Conservation (phyloP, 306 rosid species). For the Cyamopsis tetragonoloba region DNA sequence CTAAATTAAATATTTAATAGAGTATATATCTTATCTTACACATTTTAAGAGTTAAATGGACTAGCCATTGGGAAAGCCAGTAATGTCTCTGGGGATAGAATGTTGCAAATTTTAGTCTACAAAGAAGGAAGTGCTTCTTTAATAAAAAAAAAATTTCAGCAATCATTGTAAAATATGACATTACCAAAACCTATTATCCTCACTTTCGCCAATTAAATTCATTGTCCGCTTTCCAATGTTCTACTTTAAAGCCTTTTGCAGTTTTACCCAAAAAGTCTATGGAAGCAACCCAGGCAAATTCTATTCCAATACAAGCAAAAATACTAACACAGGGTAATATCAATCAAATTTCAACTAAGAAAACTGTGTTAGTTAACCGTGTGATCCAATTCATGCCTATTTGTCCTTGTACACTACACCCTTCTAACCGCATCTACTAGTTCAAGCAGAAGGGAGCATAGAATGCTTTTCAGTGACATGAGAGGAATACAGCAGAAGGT, state of each 20-base stretch:
- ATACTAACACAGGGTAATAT: not conserved
- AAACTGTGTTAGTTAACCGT: not conserved
- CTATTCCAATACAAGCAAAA: not conserved
- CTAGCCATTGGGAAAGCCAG: not conserved
- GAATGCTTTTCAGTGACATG: not conserved
- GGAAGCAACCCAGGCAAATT: not conserved
- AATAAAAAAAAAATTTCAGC: not conserved
- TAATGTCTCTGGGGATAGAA: not conserved
- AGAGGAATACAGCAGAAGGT: not conserved
- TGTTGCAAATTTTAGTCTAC: not conserved
- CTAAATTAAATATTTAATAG: too few relatives aligned
- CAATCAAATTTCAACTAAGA: not conserved
- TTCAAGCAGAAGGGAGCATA: too few relatives aligned
- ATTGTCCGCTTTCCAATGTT: not conserved
- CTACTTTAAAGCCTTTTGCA: not conserved
- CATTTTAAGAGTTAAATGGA: not conserved
- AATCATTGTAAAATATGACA: not conserved
- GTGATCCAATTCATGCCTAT: not conserved
- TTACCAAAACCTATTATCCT: not conserved
- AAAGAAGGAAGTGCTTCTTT: not conserved
- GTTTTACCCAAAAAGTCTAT: not conserved
- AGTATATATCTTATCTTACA: not conserved
- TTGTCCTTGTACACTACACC: not conserved
- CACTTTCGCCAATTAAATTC: not conserved
- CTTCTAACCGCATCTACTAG: not conserved